Evolutionary conservation across 2,329 filamentous ascomycete genomes (phyloP).

Genomic region (Orbilia brochopaga): DNA sequence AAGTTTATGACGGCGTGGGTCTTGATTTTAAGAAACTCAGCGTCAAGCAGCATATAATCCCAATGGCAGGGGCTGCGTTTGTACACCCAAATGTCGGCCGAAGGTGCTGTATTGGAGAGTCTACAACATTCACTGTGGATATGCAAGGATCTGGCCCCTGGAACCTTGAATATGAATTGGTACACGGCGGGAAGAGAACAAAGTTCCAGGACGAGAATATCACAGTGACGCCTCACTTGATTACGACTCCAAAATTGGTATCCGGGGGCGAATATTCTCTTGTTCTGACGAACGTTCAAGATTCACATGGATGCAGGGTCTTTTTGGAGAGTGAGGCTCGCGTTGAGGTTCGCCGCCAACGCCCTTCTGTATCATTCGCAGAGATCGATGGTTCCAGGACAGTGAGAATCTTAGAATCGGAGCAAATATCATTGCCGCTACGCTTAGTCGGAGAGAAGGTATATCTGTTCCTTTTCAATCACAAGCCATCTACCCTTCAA

Average conservation of each 20-base stretch:
- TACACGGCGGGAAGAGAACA: conserved; percentile 84
- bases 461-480: conserved; percentile 9
- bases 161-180: conserved; percentile 86
- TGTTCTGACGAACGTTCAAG: conserved; percentile 82
- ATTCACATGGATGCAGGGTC: conserved; percentile 83
- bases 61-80: conserved; percentile 77
- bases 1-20: conserved; percentile 73
- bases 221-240: conserved; percentile 68
- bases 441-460: conserved; percentile 78
- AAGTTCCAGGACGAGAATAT: conserved; percentile 72
- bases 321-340: conserved; percentile 83
- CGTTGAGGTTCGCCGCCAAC: conserved; percentile 84
- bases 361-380: conserved; percentile 84
- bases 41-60: conserved; percentile 89
- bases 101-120: conserved; percentile 81
- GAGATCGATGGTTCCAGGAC: conserved; percentile 78
- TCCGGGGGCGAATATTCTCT: conserved; percentile 90
- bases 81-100: conserved; percentile 65
- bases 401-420: conserved; percentile 77
- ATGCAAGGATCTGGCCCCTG: conserved; percentile 86
- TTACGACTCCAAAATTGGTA: conserved; percentile 74
- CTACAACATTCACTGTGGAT: conserved; percentile 74
- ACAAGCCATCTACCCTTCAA: too few relatives aligned
- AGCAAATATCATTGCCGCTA: conserved; percentile 75
- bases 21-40: conserved; percentile 68